Evolutionary conservation across 371 early-diverging fungal genomes (phyloP).

Genomic region (Sanchytrium tribonematis): DNA sequence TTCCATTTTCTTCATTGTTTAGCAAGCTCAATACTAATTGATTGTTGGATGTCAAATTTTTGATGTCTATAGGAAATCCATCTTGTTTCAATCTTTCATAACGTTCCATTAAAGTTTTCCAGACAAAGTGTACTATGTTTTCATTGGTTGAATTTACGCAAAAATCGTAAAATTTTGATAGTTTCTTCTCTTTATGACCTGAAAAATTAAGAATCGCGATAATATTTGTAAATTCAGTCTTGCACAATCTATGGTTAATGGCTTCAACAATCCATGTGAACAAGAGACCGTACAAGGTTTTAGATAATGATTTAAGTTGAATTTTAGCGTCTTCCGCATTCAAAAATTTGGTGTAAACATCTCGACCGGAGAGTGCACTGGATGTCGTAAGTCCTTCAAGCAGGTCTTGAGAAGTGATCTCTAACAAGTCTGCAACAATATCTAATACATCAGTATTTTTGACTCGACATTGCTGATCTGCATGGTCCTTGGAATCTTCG

Average conservation of each 20-base stretch:
- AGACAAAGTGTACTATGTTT: neutral
- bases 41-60: neutral
- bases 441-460: constrained; percentile 44
- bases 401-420: constrained; percentile 42
- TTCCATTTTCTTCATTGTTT: neutral
- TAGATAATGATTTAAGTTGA: constrained; percentile 37
- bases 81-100: neutral
- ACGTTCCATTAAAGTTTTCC: neutral
- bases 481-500: constrained; percentile 24
- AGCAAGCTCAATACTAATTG: neutral
- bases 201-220: constrained; percentile 41
- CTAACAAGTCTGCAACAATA: constrained; percentile 51
- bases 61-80: neutral
- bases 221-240: constrained; percentile 29
- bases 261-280: constrained; percentile 58
- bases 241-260: constrained; percentile 38
- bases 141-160: neutral
- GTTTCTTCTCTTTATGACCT: constrained; percentile 22
- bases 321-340: constrained; percentile 34
- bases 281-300: constrained; percentile 38
- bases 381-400: constrained; percentile 58
- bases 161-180: neutral
- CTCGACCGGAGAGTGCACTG: constrained; percentile 42
- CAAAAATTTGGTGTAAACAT: constrained; percentile 56
- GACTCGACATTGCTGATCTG: constrained; percentile 27